Evolutionary conservation across 225 moss, liverwort and hornwort genomes (phyloP).

Genomic region (Physcomitrium patens): DNA sequence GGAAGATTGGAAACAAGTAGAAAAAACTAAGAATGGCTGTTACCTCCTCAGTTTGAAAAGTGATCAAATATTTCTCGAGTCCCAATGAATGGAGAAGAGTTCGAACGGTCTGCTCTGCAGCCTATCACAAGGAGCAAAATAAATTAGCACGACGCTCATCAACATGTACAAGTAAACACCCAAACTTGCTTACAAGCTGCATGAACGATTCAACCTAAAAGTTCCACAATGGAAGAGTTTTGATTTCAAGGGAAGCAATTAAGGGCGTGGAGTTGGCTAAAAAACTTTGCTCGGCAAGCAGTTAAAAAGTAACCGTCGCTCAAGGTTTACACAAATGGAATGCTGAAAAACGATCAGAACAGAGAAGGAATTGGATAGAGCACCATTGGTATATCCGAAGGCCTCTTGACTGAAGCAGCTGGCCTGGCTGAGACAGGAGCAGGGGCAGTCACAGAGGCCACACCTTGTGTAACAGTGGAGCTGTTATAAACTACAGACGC

Average conservation of each 20-base stretch:
- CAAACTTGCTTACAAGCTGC: neutral
- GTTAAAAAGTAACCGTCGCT: neutral
- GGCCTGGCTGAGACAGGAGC: slow-evolving; percentile 26
- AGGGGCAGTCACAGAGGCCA: slow-evolving; percentile 32
- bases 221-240: neutral
- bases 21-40: slow-evolving; percentile 17
- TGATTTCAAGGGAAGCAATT: neutral
- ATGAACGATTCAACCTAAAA: neutral
- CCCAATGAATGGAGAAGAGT: slow-evolving; percentile 87
- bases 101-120: slow-evolving; percentile 72
- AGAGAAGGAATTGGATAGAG: neutral
- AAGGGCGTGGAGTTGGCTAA: neutral
- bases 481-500: slow-evolving; percentile 64
- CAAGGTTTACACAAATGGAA: neutral
- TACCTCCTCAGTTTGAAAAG: slow-evolving; percentile 95
- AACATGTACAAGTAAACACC: neutral
- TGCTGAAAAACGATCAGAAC: neutral
- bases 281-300: slow-evolving; percentile 1
- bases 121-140: slow-evolving; percentile 46
- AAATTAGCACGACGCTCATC: neutral
- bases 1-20: slow-evolving; percentile 10
- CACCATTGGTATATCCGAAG: slow-evolving; percentile 23
- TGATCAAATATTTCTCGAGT: slow-evolving; percentile 82
- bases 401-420: slow-evolving; percentile 18
- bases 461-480: slow-evolving; percentile 42